Base-by-base conservation (phyloP, 331 rosid species). In the Acacia concinna region DNA sequence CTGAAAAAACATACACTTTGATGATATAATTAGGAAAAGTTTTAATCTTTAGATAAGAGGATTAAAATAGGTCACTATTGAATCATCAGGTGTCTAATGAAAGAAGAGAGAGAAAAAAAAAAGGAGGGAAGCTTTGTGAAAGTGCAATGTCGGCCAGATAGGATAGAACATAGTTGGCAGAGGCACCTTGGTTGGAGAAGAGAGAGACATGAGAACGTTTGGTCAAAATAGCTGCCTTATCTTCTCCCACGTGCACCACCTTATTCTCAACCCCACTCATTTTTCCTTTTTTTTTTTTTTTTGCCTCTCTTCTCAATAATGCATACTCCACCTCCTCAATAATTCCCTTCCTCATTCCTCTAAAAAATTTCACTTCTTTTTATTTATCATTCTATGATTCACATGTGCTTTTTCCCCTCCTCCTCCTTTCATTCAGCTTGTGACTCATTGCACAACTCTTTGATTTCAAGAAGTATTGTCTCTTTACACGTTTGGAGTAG, bases 231-330 rank as follows among this genome's bases (percentile, higher is more conserved):
- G 82, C 84, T 88, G 84, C 77, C 87, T 84, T 85, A 85, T 83
- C 81, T 44, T 12, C 10, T 77, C 82, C 97, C 97, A 94, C 98
- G 98, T 91, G 97, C 90, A 84, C 81, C 59, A 80, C 85, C 78
- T 69, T 74, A 88, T 89, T 91, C 79, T 0, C 41, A 84, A 81
- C 93, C 98, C 96, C 88, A 88, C 94, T 63, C 3, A 0, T 23
- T 25, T 0, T 2, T 35, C 63, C 2, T n/a, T n/a, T n/a, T n/a
- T 0, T 23, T 25, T 0, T 2, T 35, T 32, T 17, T 40, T 40
- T 23, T 41, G 4, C 18, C 31, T 23, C 8, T 35, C 47, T 34
- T 30, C 17, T 52, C 40, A 14, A 6, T 62, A 15, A 15, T 17
- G 3, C 68, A 62, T 18, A 15, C 30, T 31, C 68, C 68, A n/a